Base-by-base conservation (phyloP, 495 filamentous ascomycete genomes). In the Trichocladium uniseriatum region DNA sequence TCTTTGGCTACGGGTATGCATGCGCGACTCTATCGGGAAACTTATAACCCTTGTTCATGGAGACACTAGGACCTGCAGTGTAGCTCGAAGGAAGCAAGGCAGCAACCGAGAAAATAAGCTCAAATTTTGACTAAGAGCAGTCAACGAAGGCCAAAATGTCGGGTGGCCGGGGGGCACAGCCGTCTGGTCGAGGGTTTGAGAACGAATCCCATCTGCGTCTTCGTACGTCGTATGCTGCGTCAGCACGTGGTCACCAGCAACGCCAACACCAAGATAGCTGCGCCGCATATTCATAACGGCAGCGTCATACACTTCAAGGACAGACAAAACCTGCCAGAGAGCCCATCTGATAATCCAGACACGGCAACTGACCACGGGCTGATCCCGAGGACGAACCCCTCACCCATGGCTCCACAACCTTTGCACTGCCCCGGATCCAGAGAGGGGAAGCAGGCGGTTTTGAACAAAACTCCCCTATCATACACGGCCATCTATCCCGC, bases 161-260 rank as follows among this genome's bases (percentile, higher is more conserved):
- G 10, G 37, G 45, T n/a, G 37, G 27, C 18, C 22, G 6, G 10
- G 38, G 22, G 46, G 46, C 46, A 49, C 46, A 49, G 46, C 46
- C 7, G 15, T 28, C 15, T 20, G 28, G 19, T 27, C 22, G 16
- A 29, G 31, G 15, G 31, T 18, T n/a, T 6, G 15, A 13, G 31
- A 37, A 32, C 3, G 31, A 10, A 11, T 32, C 5, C 14, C 14
- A 16, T 41, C 38, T 6, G 21, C 38, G 2, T 22, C 9, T 6
- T 10, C 28, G 20, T 39, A 15, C 3, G 3, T 41, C 38, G 6
- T 19, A 6, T 5, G 19, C 35, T 21, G n/a, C 2, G n/a, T 13
- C 32, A 35, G 19, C 21, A 6, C 31, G 13, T 11, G 31, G 31
- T 10, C 31, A 14, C n/a, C n/a, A n/a, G n/a, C n/a, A n/a, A n/a